phyloP scores from a whole-genome alignment of 2,329 filamentous ascomycete genomes.

The Colletotrichum eleusines region DNA sequence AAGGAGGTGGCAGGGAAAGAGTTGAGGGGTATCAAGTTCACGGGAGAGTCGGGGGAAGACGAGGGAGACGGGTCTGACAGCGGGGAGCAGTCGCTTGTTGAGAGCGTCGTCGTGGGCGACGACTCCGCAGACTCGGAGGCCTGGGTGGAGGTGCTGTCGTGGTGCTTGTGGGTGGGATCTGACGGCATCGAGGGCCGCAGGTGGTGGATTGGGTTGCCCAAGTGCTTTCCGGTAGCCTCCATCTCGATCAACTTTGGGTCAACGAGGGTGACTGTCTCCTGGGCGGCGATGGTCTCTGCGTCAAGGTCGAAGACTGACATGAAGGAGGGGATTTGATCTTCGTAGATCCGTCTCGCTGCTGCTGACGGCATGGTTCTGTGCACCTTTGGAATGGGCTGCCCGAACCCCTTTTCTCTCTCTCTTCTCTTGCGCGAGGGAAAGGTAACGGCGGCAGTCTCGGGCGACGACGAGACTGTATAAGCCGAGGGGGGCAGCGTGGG shows the following conservation, averaged over 20 bases:
- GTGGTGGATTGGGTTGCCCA: slow-evolving; percentile 53
- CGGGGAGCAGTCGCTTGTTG: slow-evolving; percentile 91
- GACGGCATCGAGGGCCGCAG: slow-evolving; percentile 56
- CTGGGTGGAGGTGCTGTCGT: slow-evolving; percentile 82
- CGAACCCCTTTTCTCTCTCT: slow-evolving; percentile 40
- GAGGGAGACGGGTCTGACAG: slow-evolving; percentile 91
- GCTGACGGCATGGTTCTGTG: slow-evolving; percentile 70
- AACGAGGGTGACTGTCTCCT: slow-evolving; percentile 65
- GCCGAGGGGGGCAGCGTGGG: slow-evolving; percentile 29
- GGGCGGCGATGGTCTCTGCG: slow-evolving; percentile 65
- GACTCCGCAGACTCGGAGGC: slow-evolving; percentile 89
- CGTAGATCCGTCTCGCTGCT: slow-evolving; percentile 70
- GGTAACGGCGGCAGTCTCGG: slow-evolving; percentile 37
- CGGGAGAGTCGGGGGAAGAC: slow-evolving; percentile 90
- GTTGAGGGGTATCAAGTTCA: slow-evolving; percentile 77
- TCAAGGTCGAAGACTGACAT: slow-evolving; percentile 81
- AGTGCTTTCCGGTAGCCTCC: slow-evolving; percentile 53
- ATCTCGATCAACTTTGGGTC: slow-evolving; percentile 65
- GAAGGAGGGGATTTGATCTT: slow-evolving; percentile 80
- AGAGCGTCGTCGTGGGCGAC: slow-evolving; percentile 93
- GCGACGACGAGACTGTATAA: slow-evolving; percentile 38
- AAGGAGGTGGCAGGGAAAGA: slow-evolving; percentile 75
- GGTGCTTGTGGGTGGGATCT: slow-evolving; percentile 74
- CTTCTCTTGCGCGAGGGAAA: slow-evolving; percentile 42
- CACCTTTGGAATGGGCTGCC: slow-evolving; percentile 39